A percentile compares a stretch with the other conserved stretches of the same genome.
These are phyloP conservation scores for Aspergillus bridgeri DNA, from an alignment of 495 filamentous ascomycete species.

Conservation along the genomic window DNA sequence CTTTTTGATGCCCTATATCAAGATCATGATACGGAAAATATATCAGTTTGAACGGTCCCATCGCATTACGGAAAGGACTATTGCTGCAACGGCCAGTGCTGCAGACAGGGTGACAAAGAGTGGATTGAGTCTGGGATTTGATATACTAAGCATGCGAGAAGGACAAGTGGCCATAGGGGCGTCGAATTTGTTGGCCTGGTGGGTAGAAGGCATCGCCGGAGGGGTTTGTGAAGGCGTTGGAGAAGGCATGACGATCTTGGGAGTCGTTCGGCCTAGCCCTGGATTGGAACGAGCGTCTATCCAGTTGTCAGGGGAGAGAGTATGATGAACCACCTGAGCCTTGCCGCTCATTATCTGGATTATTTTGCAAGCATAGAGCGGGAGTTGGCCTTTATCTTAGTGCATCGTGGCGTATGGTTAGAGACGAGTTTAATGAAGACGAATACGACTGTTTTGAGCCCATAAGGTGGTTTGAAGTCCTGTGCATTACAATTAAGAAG, in stretches of 20 bases:
- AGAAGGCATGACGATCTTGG: constrained; percentile 54
- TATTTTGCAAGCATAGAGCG: neutral
- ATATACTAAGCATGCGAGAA: constrained; percentile 51
- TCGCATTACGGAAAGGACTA: constrained; percentile 53
- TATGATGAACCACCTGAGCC: neutral
- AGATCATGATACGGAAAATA: constrained; percentile 44
- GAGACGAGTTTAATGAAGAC: neutral
- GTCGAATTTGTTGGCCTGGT: constrained; percentile 50
- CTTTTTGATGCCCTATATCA: constrained; percentile 56
- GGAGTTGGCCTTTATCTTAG: neutral
- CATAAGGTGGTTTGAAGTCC: too few species aligned
- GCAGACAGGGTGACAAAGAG: constrained; percentile 52
- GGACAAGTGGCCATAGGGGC: constrained; percentile 53
- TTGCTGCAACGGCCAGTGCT: constrained; percentile 46
- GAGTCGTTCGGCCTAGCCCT: constrained; percentile 26
- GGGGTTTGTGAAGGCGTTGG: constrained; percentile 64
- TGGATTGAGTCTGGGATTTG: constrained; percentile 45
- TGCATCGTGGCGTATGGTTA: neutral
- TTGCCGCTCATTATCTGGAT: neutral
- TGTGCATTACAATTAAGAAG: neutral
- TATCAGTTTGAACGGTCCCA: constrained; percentile 65
- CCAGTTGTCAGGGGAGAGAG: neutral
- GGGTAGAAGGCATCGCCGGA: constrained; percentile 55
- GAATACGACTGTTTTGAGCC: neutral
- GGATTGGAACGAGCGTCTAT: constrained; percentile 22